Conservation (phyloP, 176 grass and related monocot genomes). For the Thinopyrum elongatum region DNA sequence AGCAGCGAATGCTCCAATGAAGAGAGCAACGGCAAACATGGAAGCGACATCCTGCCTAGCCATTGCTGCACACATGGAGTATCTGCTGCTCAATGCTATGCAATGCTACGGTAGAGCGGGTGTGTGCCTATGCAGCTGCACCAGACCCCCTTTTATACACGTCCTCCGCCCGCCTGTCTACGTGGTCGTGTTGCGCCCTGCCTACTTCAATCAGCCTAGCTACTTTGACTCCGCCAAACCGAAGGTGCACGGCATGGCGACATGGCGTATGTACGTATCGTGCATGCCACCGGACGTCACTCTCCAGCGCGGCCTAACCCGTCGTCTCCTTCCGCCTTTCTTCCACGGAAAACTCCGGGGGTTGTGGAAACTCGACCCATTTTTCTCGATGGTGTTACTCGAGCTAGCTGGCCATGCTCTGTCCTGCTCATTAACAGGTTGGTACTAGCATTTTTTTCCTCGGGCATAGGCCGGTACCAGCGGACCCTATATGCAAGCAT, state of each 20-base stretch:
- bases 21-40: slow-evolving; percentile 26
- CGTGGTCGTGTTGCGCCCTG: not conserved
- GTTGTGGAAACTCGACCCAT: not conserved
- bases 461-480: too few relatives aligned
- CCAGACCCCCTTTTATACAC: slow-evolving; percentile 15
- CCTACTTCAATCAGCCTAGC: too few relatives aligned
- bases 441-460: too few relatives aligned
- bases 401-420: not conserved
- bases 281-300: not conserved
- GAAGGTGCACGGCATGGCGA: not conserved
- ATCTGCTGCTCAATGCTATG: too few relatives aligned
- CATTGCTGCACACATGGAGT: not conserved
- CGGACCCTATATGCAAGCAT: too few relatives aligned
- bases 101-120: too few relatives aligned
- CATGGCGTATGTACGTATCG: not conserved
- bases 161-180: not conserved
- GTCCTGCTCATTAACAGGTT: not conserved
- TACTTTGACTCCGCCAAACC: not conserved
- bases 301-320: slow-evolving; percentile 6
- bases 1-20: slow-evolving; percentile 37
- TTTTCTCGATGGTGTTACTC: not conserved
- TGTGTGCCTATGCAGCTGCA: not conserved
- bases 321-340: not conserved
- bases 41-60: slow-evolving; percentile 7
- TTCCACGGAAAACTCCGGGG: not conserved